Evolutionary conservation across 441 rosid genomes (phyloP).

Genomic region (Gossypium schwendimanii): DNA sequence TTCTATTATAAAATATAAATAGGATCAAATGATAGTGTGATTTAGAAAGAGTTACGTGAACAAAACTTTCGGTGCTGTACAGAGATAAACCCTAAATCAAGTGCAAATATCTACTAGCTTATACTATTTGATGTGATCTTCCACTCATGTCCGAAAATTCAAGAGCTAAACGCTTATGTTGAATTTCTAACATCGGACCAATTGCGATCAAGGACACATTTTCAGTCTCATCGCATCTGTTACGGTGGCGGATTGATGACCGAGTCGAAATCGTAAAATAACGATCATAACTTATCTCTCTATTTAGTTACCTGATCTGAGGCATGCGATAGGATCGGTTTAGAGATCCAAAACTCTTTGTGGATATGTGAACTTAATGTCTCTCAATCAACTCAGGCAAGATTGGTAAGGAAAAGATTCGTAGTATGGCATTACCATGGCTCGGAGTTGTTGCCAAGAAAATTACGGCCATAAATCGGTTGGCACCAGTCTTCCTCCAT

Average conservation of each 20-base stretch:
- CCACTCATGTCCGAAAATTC: not conserved
- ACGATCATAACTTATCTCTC: not conserved
- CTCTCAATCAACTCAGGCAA: not conserved
- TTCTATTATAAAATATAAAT: not conserved
- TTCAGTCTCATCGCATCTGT: not conserved
- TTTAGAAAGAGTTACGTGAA: not conserved
- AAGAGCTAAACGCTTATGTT: not conserved
- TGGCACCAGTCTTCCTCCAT: slow-evolving; percentile 58
- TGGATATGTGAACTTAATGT: not conserved
- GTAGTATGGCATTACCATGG: slow-evolving; percentile 38
- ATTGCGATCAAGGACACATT: slow-evolving; percentile 1
- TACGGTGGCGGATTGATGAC: slow-evolving; percentile 14
- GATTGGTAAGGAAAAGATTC: not conserved
- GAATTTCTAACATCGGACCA: not conserved
- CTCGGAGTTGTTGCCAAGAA: slow-evolving; percentile 49
- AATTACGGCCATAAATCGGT: slow-evolving; percentile 35
- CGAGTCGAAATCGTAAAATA: not conserved
- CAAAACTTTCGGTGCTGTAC: not conserved
- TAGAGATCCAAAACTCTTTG: not conserved
- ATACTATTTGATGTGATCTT: not conserved
- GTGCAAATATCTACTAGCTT: not conserved
- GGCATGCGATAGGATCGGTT: not conserved
- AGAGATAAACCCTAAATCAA: not conserved
- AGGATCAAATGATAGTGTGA: not conserved
- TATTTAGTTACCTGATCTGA: not conserved